Conservation (phyloP, 305 asterid genomes). For the Fraxinus latifolia region DNA sequence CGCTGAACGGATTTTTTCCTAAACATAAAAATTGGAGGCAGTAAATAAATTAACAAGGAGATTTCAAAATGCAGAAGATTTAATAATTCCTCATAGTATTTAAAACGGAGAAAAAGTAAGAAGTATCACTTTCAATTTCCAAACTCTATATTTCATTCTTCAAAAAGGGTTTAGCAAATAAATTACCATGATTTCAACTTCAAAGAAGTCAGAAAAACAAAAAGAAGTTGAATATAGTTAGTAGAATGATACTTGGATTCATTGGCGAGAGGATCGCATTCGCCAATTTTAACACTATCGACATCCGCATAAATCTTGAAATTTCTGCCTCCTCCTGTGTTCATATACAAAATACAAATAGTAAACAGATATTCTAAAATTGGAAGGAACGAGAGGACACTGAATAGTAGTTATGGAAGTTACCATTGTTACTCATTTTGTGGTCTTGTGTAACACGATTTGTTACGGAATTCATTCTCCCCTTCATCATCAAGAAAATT, state of each 20-base stretch:
- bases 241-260: slow-evolving; percentile 32
- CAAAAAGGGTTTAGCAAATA: background rate
- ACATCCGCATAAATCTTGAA: slow-evolving; percentile 55
- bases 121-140: background rate
- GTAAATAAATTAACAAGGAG: slow-evolving; percentile 12
- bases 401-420: slow-evolving; percentile 10
- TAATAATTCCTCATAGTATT: background rate
- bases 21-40: slow-evolving; percentile 10
- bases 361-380: slow-evolving; percentile 10
- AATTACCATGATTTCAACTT: background rate
- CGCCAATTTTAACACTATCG: slow-evolving; percentile 32
- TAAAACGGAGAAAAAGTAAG: background rate
- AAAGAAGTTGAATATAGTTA: slow-evolving; percentile 1
- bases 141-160: background rate
- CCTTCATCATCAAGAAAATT: slow-evolving; percentile 30
- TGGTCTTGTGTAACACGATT: slow-evolving; percentile 32
- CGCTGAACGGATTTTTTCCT: slow-evolving; percentile 38
- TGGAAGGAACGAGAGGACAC: background rate
- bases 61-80: background rate
- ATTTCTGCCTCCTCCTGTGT: slow-evolving; percentile 36
- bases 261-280: slow-evolving; percentile 31
- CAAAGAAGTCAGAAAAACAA: background rate
- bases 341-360: slow-evolving; percentile 8
- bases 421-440: slow-evolving; percentile 46
- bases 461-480: slow-evolving; percentile 30